Evolutionary conservation across 441 rosid species (phyloP), one percentile per base, ranked within the genome.

Genomic region (Jatropha multifida): DNA sequence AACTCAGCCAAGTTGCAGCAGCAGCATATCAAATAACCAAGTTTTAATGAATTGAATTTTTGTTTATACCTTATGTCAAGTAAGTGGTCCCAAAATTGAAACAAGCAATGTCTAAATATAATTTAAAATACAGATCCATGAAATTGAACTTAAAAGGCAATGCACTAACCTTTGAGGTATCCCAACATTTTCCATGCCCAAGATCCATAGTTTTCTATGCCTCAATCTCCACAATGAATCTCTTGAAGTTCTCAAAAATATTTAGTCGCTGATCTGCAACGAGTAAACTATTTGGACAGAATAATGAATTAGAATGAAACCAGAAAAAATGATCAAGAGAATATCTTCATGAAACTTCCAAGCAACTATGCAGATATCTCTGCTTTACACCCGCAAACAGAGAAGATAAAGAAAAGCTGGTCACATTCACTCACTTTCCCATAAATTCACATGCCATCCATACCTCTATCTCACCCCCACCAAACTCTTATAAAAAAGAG

Each of bases 141-240:
- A 17, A 81, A 68, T 38, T 23, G 7, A 69, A 82, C 64, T 70
- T 68, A 76, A 68, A 69, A 55, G 38, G 61, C 20, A 78, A 81
- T 12, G 49, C 46, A 79, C 87, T 73, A 82, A 94, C 98, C 98
- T 89, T 91, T 72, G 90, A 69, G 83, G 87, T 55, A 83, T 85
- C 88, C 86, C 87, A 81, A 52, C 91, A 88, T 81, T 81, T 88
- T 4, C 91, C 90, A 74, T 80, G 51, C 67, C 85, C 90, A 73
- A 85, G 90, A 88, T 90, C 93, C 99, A 94, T 91, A 44, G 59
- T 55, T 66, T 44, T 58, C 59, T 54, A n/a, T 52, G 71, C 80
- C 77, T 75, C 51, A 75, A 80, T 32, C 79, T 82, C 68, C 73
- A 62, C 38, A 76, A 46, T 20, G 72, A 77, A 38, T 71, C 54